Conservation (phyloP, 2,329 filamentous ascomycete species). For the Colletotrichum cereale region DNA sequence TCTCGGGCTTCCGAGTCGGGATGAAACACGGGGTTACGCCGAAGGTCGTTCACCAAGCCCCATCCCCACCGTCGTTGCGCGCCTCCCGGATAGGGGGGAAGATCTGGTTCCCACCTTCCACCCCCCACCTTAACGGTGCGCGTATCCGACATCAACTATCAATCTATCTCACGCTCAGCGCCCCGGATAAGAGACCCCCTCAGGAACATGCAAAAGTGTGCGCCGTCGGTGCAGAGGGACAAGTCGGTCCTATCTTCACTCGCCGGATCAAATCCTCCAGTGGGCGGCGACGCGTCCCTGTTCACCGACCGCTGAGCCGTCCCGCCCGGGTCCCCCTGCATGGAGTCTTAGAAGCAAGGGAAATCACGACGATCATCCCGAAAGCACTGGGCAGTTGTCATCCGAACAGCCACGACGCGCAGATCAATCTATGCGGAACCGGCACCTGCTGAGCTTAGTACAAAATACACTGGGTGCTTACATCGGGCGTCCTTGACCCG, state of each 20-base stretch:
- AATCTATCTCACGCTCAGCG: neutral
- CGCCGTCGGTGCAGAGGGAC: neutral
- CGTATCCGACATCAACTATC: neutral
- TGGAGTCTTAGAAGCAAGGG: constrained; percentile 15
- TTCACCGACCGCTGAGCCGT: neutral
- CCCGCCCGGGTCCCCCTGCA: neutral
- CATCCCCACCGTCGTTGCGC: neutral
- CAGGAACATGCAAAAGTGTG: neutral
- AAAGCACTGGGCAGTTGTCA: constrained; percentile 8
- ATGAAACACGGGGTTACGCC: constrained; percentile 5
- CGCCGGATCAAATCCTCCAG: constrained; percentile 18
- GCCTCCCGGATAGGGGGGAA: neutral
- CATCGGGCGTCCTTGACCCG: neutral
- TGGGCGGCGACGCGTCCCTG: neutral
- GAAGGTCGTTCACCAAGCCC: neutral
- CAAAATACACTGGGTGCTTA: neutral
- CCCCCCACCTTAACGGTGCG: neutral
- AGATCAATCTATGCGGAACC: constrained; percentile 36
- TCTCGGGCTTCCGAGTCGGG: neutral
- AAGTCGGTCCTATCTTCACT: neutral
- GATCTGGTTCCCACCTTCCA: neutral
- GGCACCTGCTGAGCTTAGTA: neutral
- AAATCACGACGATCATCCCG: neutral
- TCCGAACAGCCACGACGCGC: constrained; percentile 24
- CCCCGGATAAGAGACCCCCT: neutral